Evolutionary conservation across 352 stramenopile species (phyloP).

Genomic region (Phytophthora ramorum): DNA sequence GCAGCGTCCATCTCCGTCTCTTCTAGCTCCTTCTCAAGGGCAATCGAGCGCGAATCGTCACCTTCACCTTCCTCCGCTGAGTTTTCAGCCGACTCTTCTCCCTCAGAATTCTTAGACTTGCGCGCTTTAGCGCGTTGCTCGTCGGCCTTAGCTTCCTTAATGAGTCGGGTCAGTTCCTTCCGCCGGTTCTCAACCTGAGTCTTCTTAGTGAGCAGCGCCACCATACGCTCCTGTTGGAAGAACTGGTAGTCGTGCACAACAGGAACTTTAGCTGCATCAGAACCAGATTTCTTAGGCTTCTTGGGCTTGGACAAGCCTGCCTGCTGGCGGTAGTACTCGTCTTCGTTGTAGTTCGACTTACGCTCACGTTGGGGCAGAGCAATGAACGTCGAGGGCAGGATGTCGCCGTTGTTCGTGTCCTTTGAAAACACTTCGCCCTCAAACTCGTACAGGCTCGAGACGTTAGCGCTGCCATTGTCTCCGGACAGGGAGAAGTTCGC

Average conservation of each 20-base stretch:
- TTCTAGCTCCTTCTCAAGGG: slow-evolving; percentile 84
- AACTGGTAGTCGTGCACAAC: slow-evolving; percentile 97
- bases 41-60: slow-evolving; percentile 58
- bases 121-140: slow-evolving; percentile 77
- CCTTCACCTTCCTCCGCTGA: slow-evolving; percentile 69
- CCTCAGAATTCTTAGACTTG: slow-evolving; percentile 76
- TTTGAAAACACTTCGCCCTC: slow-evolving; percentile 92
- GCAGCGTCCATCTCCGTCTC: slow-evolving; percentile 76
- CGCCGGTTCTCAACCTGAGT: slow-evolving; percentile 91
- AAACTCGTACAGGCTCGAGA: slow-evolving; percentile 90
- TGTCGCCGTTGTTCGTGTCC: slow-evolving; percentile 75
- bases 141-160: slow-evolving; percentile 87
- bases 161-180: slow-evolving; percentile 82
- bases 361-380: slow-evolving; percentile 85
- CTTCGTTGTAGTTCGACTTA: slow-evolving; percentile 96
- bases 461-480: slow-evolving; percentile 78
- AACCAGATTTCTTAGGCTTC: slow-evolving; percentile 90
- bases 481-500: slow-evolving; percentile 95
- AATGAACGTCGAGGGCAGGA: slow-evolving; percentile 93
- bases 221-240: slow-evolving; percentile 92
- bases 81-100: slow-evolving; percentile 64
- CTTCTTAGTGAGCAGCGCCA: slow-evolving; percentile 88
- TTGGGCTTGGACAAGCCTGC: slow-evolving; percentile 82
- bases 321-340: slow-evolving; percentile 96
- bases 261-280: slow-evolving; percentile 88